Percentiles rank a stretch among this genome's conserved stretches.
These are phyloP conservation scores for Cercospora nicotianae DNA, from an alignment of 2,329 filamentous ascomycete genomes.

Conservation along the genomic window DNA sequence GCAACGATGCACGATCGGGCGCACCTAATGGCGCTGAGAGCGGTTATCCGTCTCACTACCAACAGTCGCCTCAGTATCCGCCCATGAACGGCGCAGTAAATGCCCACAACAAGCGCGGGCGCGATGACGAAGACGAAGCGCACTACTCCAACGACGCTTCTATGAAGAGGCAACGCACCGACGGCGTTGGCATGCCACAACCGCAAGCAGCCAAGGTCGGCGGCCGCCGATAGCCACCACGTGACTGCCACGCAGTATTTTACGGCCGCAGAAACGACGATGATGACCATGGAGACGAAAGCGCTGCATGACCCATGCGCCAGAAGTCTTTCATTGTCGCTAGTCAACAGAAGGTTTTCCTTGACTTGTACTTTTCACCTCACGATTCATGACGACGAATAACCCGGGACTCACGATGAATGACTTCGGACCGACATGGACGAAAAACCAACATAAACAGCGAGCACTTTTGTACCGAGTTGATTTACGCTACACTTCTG, in stretches of 20 bases:
- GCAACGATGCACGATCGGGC: conserved; percentile 60
- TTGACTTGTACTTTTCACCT: conserved; percentile 24
- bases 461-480: conserved; percentile 17
- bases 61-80: conserved; percentile 54
- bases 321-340: conserved; percentile 21
- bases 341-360: conserved; percentile 19
- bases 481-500: conserved; percentile 19
- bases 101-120: conserved; percentile 59
- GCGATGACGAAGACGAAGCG: conserved; percentile 64
- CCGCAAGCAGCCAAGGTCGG: conserved; percentile 38
- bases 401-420: conserved; percentile 29
- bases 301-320: conserved; percentile 20
- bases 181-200: conserved; percentile 30
- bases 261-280: conserved; percentile 19
- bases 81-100: conserved; percentile 62
- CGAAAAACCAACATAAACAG: conserved; percentile 27
- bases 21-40: conserved; percentile 54
- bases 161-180: conserved; percentile 77
- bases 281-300: conserved; percentile 18
- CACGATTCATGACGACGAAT: conserved; percentile 39
- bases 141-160: conserved; percentile 61
- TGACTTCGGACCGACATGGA: conserved; percentile 25
- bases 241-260: conserved; percentile 16
- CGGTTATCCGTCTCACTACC: conserved; percentile 68
- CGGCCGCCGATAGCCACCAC: conserved; percentile 30